A percentile compares a stretch with the other conserved stretches of the same genome.
These are phyloP conservation scores for Thalassia testudinum DNA, from an alignment of 116 monocot genomes.

Conservation along the genomic window DNA sequence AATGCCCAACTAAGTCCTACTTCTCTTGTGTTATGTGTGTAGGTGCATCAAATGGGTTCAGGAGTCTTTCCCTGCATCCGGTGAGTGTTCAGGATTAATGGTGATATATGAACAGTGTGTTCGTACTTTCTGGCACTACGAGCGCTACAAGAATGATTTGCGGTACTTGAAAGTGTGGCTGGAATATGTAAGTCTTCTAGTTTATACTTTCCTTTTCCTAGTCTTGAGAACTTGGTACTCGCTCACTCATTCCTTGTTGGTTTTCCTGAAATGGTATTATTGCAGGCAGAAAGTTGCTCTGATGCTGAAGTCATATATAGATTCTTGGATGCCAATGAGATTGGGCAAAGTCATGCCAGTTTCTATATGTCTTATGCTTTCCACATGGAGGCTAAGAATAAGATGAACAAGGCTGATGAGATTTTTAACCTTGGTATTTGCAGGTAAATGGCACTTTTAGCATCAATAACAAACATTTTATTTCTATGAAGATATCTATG, in stretches of 20 bases:
- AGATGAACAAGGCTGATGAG: slow-evolving; percentile 72
- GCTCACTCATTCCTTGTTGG: background rate
- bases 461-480: too few species aligned
- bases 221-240: background rate
- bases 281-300: slow-evolving; percentile 60
- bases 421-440: slow-evolving; percentile 80
- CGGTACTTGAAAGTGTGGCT: slow-evolving; percentile 94
- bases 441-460: slow-evolving; percentile 24
- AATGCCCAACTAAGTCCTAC: too few species aligned
- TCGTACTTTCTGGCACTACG: slow-evolving; percentile 79
- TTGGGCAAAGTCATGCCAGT: slow-evolving; percentile 49
- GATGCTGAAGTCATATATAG: slow-evolving; percentile 80
- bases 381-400: slow-evolving; percentile 67
- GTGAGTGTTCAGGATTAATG: slow-evolving; percentile 71
- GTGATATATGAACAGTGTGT: slow-evolving; percentile 94
- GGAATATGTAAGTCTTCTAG: slow-evolving; percentile 68
- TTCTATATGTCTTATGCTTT: slow-evolving; percentile 58
- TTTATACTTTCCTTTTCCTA: background rate
- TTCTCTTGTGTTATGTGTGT: background rate
- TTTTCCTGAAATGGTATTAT: background rate
- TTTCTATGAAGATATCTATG: too few species aligned
- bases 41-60: slow-evolving; percentile 99
- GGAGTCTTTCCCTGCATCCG: slow-evolving; percentile 77
- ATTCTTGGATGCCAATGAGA: slow-evolving; percentile 80
- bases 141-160: slow-evolving; percentile 72